phyloP scores from a whole-genome alignment of 441 rosid genomes.

The Metrosideros polymorpha region DNA sequence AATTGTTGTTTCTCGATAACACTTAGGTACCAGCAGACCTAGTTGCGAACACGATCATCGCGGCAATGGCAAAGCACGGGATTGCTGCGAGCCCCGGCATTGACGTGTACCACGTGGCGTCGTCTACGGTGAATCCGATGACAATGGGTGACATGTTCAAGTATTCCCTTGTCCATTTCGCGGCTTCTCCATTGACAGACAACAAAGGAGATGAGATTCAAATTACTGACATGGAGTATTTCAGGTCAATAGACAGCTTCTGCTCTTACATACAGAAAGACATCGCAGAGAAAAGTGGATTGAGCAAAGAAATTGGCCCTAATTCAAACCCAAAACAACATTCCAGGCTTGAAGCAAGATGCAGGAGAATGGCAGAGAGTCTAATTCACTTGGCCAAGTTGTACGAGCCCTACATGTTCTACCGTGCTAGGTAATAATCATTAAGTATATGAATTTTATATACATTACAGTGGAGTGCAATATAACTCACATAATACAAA shows the following conservation, averaged over 20 bases:
- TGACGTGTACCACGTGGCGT: conserved; percentile 5
- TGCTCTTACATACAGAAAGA: not conserved
- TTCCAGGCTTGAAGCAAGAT: not conserved
- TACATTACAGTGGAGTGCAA: not conserved
- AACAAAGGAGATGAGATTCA: not conserved
- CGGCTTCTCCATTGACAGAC: not conserved
- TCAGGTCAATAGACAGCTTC: not conserved
- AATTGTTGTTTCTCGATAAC: not conserved
- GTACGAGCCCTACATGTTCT: conserved; percentile 10
- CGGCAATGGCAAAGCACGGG: conserved; percentile 10
- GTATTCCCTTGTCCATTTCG: not conserved
- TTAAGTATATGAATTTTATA: not conserved
- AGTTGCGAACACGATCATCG: conserved; percentile 6
- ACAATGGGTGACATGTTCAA: not conserved
- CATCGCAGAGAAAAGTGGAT: not conserved
- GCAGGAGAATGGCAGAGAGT: not conserved
- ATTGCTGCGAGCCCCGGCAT: not conserved
- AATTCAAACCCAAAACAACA: not conserved
- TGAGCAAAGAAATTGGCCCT: not conserved
- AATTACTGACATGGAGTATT: not conserved
- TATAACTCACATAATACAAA: not conserved
- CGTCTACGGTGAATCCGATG: conserved; percentile 9
- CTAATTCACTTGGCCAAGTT: not conserved
- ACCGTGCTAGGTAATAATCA: conserved; percentile 4
- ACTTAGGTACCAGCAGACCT: conserved; percentile 16